These are phyloP conservation scores for Thermothielavioides terrestris DNA, from an alignment of 495 filamentous ascomycete species.

Conservation along the genomic window DNA sequence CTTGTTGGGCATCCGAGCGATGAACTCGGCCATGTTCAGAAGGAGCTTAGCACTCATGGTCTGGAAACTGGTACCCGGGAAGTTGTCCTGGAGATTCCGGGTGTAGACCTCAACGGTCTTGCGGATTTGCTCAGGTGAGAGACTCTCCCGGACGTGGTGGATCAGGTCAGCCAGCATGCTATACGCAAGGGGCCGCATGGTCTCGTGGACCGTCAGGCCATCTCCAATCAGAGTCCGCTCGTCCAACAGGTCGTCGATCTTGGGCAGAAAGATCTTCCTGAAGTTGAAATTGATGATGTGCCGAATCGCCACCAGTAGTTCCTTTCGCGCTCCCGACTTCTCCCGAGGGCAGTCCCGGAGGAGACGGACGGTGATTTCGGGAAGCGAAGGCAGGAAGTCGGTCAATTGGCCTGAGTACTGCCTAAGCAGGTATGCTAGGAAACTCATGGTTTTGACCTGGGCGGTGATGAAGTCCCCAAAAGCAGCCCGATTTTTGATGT, in stretches of 20 bases:
- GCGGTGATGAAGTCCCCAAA: slow-evolving; percentile 97
- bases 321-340: slow-evolving; percentile 87
- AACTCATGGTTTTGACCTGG: slow-evolving; percentile 99
- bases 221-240: slow-evolving; percentile 91
- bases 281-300: slow-evolving; percentile 99
- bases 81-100: slow-evolving; percentile 88
- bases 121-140: slow-evolving; percentile 80
- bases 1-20: slow-evolving; percentile 84
- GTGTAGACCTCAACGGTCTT: slow-evolving; percentile 96
- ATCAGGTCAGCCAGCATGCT: slow-evolving; percentile 98
- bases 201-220: slow-evolving; percentile 92
- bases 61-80: slow-evolving; percentile 97
- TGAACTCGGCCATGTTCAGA: slow-evolving; percentile 95
- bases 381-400: slow-evolving; percentile 82
- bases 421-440: slow-evolving; percentile 85
- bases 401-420: slow-evolving; percentile 79
- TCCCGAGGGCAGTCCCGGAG: slow-evolving; percentile 91
- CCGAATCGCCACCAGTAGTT: slow-evolving; percentile 89
- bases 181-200: slow-evolving; percentile 90
- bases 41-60: slow-evolving; percentile 98
- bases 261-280: slow-evolving; percentile 84
- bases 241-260: slow-evolving; percentile 92
- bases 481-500: slow-evolving; percentile 86
- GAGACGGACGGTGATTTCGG: slow-evolving; percentile 83
- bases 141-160: slow-evolving; percentile 84